A percentile compares a stretch with the other conserved stretches of the same genome.
Conservation (phyloP, 2,329 filamentous ascomycete species). For the Aureobasidium pullulans region DNA sequence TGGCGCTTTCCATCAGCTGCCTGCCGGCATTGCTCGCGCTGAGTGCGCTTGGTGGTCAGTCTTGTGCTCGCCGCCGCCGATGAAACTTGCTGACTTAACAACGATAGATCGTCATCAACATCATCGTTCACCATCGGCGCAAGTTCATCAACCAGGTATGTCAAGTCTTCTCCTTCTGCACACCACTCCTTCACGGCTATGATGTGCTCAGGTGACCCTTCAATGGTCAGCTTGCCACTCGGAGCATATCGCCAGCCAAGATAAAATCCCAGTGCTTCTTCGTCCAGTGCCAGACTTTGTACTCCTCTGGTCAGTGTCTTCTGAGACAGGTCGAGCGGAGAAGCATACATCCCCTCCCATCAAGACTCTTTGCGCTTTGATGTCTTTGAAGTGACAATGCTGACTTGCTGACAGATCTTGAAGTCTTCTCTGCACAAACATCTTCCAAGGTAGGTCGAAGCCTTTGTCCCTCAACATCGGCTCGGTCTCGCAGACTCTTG, state of each 20-base stretch:
- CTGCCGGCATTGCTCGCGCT: neutral
- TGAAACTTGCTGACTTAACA: neutral
- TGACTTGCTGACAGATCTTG: neutral
- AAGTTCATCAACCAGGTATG: neutral
- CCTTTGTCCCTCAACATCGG: too few relatives aligned
- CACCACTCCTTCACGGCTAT: slow-evolving; percentile 6
- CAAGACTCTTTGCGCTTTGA: neutral
- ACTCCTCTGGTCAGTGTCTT: neutral
- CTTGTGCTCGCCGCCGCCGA: neutral
- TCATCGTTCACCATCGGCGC: neutral
- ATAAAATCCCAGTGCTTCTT: neutral
- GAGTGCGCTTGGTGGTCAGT: neutral
- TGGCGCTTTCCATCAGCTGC: neutral
- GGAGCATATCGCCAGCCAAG: neutral
- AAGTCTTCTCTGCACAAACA: too few relatives aligned
- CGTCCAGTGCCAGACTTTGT: neutral
- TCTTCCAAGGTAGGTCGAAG: too few relatives aligned
- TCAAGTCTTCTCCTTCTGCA: neutral
- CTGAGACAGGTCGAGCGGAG: neutral
- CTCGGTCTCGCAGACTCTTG: too few relatives aligned
- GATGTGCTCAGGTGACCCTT: slow-evolving; percentile 1
- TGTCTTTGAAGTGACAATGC: neutral
- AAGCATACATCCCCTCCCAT: neutral
- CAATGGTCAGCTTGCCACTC: neutral
- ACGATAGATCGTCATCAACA: neutral